Evolutionary conservation across 305 asterid genomes (phyloP), one percentile per base, ranked within the genome.

Genomic region (Rubia balearica): DNA sequence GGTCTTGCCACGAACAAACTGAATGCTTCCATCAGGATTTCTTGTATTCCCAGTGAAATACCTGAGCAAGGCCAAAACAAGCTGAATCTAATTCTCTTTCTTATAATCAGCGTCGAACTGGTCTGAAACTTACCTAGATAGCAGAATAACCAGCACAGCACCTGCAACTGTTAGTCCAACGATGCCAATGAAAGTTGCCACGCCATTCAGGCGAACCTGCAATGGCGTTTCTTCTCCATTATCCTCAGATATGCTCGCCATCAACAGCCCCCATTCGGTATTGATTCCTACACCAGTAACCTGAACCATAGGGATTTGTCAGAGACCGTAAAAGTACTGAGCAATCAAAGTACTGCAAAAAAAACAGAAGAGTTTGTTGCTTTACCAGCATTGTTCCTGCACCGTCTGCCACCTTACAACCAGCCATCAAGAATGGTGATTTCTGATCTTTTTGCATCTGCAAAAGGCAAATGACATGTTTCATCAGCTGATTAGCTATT

Each of bases 141-240:
- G 70, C 72, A 94, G 96, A 79, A 91, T 78, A 74, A 88, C 11
- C 57, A 94, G 95, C 68, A 94, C 97, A 57, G 72, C 69, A 67
- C 84, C 76, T 74, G 99, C 99, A 77, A 94, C 99, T 0, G 89
- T 73, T 62, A 94, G 90, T 74, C 99, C 99, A 75, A 94, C 98
- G 43, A 83, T 81, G 83, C 99, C 99, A 9, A 94, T 88, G 81
- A 91, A 91, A 59, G 97, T 94, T 68, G 97, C 97, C 61, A 89
- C 95, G 67, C 99, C 99, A 73, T 94, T 94, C 79, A 94, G 90
- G 75, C 98, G 96, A 81, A 93, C 98, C 99, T 94, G 99, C 80
- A 94, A 79, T n/a, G 98, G 99, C 68, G 98, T 94, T 86, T 91
- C 99, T 87, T 89, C 99, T 76, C 97, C 98, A 16, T 74, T 91